A percentile compares a stretch with the other conserved stretches of the same genome.
Evolutionary conservation across 2,329 filamentous ascomycete species (phyloP).

Genomic region (Bertia moriformis): DNA sequence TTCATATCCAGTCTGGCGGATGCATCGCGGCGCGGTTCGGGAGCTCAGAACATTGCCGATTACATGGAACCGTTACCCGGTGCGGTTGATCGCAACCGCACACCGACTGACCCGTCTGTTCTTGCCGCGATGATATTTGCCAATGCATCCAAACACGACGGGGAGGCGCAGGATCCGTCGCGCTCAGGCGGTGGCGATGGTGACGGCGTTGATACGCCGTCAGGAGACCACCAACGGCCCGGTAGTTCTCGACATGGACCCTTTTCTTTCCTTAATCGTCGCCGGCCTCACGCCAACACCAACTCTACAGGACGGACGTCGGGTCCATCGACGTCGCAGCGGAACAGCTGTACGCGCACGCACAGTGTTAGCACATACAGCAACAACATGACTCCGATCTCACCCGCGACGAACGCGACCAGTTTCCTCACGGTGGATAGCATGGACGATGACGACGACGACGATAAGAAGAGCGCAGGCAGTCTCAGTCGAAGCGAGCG

Average conservation of each 20-base stretch:
- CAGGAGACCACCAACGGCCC: conserved; percentile 7
- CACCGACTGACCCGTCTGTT: conserved; percentile 9
- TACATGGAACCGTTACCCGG: neutral
- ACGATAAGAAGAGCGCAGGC: conserved; percentile 16
- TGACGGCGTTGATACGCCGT: neutral
- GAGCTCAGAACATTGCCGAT: neutral
- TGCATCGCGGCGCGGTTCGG: neutral
- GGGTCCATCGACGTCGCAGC: conserved; percentile 15
- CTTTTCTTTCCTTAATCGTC: conserved; percentile 2
- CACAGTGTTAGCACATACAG: conserved; percentile 22
- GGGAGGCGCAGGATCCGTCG: conserved; percentile 5
- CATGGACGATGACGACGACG: too few species aligned
- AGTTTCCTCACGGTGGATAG: conserved; percentile 24
- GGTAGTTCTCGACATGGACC: conserved; percentile 13
- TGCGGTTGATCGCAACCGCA: neutral
- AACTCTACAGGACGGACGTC: conserved; percentile 17
- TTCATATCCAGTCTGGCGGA: too few species aligned
- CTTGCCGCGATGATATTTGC: conserved; percentile 13
- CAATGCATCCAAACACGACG: conserved; percentile 7
- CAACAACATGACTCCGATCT: conserved; percentile 20
- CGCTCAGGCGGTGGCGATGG: neutral
- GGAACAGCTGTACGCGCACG: conserved; percentile 14
- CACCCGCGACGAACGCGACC: conserved; percentile 25
- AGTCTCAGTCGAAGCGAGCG: conserved; percentile 7
- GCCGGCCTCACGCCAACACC: conserved; percentile 13